These are phyloP conservation scores for Microcera coccophila DNA, from an alignment of 2,329 filamentous ascomycete species.

Conservation along the genomic window DNA sequence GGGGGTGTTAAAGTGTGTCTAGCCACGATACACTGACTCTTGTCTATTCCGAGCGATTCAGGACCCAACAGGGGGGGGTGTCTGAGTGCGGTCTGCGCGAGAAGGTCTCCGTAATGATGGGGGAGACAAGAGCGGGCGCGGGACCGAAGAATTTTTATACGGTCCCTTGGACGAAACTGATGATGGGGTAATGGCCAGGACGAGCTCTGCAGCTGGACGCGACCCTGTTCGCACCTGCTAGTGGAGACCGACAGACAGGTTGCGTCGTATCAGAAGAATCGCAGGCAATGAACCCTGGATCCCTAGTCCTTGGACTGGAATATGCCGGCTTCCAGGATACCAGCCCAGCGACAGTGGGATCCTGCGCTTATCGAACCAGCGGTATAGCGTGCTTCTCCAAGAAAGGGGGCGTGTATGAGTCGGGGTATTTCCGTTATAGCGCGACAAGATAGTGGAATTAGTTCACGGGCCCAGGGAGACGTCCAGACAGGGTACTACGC, in stretches of 20 bases:
- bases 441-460: slow-evolving; percentile 22
- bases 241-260: slow-evolving; percentile 20
- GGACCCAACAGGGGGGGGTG: slow-evolving; percentile 16
- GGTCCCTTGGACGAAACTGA: slow-evolving; percentile 24
- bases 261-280: slow-evolving; percentile 13
- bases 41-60: slow-evolving; percentile 26
- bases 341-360: slow-evolving; percentile 25
- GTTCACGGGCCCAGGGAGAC: slow-evolving; percentile 21
- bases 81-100: slow-evolving; percentile 14
- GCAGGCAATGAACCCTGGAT: neutral
- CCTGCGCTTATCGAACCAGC: slow-evolving; percentile 30
- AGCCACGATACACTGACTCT: slow-evolving; percentile 28
- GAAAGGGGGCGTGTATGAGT: slow-evolving; percentile 27
- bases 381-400: slow-evolving; percentile 21
- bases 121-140: slow-evolving; percentile 21
- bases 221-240: slow-evolving; percentile 4
- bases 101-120: slow-evolving; percentile 26
- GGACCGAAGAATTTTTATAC: slow-evolving; percentile 34
- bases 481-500: slow-evolving; percentile 12
- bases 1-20: slow-evolving; percentile 27
- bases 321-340: slow-evolving; percentile 1
- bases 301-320: neutral
- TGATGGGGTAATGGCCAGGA: slow-evolving; percentile 27
- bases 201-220: slow-evolving; percentile 18
- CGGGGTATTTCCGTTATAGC: slow-evolving; percentile 34